A percentile compares a stretch with the other conserved stretches of the same genome.
Evolutionary conservation across 495 filamentous ascomycete species (phyloP).

Genomic region (Penicillium atrosanguineum): DNA sequence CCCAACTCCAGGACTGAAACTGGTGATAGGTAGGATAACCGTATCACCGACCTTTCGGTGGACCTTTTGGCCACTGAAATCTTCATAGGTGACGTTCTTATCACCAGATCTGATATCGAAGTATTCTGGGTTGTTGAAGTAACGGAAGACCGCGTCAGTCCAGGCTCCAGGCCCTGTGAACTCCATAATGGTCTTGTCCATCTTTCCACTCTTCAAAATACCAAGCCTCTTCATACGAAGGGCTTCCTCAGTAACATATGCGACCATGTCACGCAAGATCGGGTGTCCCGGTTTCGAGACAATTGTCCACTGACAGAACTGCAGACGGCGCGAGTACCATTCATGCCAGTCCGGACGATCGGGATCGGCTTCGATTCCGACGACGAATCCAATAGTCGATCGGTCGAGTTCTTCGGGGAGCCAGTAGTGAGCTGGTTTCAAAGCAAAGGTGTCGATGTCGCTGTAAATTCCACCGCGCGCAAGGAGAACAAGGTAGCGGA

Average conservation of each 20-base stretch:
- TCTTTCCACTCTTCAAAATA: slow-evolving; percentile 58
- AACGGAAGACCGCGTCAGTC: slow-evolving; percentile 90
- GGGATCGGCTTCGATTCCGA: slow-evolving; percentile 96
- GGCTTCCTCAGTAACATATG: slow-evolving; percentile 79
- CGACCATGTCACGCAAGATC: slow-evolving; percentile 81
- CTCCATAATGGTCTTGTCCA: slow-evolving; percentile 83
- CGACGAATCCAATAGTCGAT: slow-evolving; percentile 74
- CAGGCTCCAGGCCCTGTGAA: slow-evolving; percentile 94
- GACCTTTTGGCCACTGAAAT: slow-evolving; percentile 83
- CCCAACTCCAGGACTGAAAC: slow-evolving; percentile 91
- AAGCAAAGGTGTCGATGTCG: slow-evolving; percentile 89
- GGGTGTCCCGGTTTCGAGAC: slow-evolving; percentile 94
- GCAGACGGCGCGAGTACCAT: slow-evolving; percentile 94
- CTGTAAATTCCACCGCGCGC: slow-evolving; percentile 94
- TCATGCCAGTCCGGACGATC: slow-evolving; percentile 88
- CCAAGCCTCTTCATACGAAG: slow-evolving; percentile 71
- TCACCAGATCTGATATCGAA: slow-evolving; percentile 73
- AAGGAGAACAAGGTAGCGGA: slow-evolving; percentile 91
- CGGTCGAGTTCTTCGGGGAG: slow-evolving; percentile 74
- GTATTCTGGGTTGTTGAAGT: slow-evolving; percentile 88
- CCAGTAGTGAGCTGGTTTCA: slow-evolving; percentile 84
- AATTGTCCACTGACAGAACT: slow-evolving; percentile 99
- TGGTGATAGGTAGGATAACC: slow-evolving; percentile 92
- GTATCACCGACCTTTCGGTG: slow-evolving; percentile 90
- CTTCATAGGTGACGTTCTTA: slow-evolving; percentile 75